Conservation (phyloP, 2,329 filamentous ascomycete genomes). For the Fusarium haematococcum region DNA sequence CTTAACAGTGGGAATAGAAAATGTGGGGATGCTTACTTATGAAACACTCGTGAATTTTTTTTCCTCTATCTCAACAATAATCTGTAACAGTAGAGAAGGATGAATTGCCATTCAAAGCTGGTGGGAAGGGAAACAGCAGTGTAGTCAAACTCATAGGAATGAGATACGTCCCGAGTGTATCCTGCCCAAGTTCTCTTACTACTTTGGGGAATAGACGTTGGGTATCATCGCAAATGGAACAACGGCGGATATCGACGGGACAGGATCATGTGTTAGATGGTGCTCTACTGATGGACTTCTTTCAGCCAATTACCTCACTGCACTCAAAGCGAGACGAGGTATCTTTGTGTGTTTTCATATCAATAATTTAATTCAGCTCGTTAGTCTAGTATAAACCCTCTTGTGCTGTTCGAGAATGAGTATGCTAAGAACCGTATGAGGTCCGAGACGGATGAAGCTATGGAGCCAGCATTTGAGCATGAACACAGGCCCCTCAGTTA, state of each 20-base stretch:
- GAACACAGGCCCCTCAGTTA: neutral
- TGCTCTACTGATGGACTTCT: neutral
- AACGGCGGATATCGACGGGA: neutral
- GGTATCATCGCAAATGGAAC: neutral
- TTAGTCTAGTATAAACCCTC: neutral
- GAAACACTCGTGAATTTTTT: neutral
- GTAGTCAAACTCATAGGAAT: neutral
- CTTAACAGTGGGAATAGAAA: neutral
- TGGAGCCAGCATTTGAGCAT: neutral
- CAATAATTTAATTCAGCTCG: neutral
- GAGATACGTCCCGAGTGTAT: neutral
- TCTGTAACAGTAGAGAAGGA: neutral
- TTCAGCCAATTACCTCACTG: neutral
- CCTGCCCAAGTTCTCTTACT: neutral
- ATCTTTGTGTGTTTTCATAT: neutral
- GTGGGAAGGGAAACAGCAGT: neutral
- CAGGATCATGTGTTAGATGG: neutral
- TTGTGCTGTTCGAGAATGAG: slow-evolving; percentile 7
- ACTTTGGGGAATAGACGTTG: neutral
- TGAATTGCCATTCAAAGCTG: neutral
- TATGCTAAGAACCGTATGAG: neutral
- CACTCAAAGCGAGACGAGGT: neutral
- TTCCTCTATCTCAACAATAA: neutral
- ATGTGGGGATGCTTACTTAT: neutral
- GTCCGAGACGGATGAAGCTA: slow-evolving; percentile 12